A percentile compares a stretch with the other conserved stretches of the same genome.
phyloP scores from a whole-genome alignment of 352 stramenopile genomes.

The Pythium phragmitis region DNA sequence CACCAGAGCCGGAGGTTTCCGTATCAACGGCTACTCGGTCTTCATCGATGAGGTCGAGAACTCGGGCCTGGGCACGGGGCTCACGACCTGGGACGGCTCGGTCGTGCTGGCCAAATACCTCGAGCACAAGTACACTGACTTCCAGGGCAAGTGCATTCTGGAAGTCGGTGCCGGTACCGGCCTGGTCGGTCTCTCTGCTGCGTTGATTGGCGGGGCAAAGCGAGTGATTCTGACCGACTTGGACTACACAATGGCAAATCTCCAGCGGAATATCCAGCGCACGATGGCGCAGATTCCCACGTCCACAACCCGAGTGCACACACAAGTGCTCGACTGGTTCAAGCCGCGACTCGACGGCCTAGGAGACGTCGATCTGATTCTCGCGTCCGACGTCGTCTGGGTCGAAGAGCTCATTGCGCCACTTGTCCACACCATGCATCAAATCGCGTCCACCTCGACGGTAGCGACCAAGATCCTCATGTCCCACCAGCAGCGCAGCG shows the following conservation, averaged over 20 bases:
- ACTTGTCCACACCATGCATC: slow-evolving; percentile 74
- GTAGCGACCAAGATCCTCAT: slow-evolving; percentile 51
- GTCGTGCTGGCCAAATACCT: slow-evolving; percentile 92
- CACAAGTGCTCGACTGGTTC: slow-evolving; percentile 71
- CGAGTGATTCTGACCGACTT: slow-evolving; percentile 86
- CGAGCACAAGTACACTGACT: slow-evolving; percentile 39
- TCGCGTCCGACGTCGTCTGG: slow-evolving; percentile 92
- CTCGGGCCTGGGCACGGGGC: slow-evolving; percentile 79
- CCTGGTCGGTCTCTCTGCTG: slow-evolving; percentile 81
- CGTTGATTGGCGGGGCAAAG: slow-evolving; percentile 57
- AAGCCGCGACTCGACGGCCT: slow-evolving; percentile 40
- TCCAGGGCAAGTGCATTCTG: slow-evolving; percentile 52
- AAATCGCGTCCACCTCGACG: slow-evolving; percentile 39
- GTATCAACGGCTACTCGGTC: slow-evolving; percentile 52
- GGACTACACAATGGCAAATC: slow-evolving; percentile 84
- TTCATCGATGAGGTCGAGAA: slow-evolving; percentile 73
- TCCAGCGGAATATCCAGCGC: slow-evolving; percentile 48
- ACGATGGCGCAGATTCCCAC: slow-evolving; percentile 34
- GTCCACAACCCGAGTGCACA: not conserved
- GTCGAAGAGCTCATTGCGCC: slow-evolving; percentile 83
- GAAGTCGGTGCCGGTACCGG: slow-evolving; percentile 88
- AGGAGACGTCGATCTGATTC: slow-evolving; percentile 70
- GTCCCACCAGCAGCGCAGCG: slow-evolving; percentile 71
- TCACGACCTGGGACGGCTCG: slow-evolving; percentile 91
- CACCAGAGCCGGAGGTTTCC: slow-evolving; percentile 37